Conservation (phyloP, 2,329 filamentous ascomycete genomes). For the Rhinocladiella similis region DNA sequence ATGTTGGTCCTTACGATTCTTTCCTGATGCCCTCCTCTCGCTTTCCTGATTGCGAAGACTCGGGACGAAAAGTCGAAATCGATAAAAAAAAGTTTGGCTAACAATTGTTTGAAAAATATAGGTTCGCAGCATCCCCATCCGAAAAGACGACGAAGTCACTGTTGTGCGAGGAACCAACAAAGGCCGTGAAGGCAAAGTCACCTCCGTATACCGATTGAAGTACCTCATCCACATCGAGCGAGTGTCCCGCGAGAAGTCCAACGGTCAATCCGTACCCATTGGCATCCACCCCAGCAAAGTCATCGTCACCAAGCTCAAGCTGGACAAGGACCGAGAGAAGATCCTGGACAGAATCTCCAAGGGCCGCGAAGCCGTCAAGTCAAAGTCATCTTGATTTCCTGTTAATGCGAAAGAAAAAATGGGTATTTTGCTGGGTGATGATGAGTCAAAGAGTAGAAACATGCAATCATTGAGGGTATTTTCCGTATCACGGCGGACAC, state of each 20-base stretch:
- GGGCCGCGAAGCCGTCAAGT: constrained; percentile 45
- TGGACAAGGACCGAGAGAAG: constrained; percentile 59
- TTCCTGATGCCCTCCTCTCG: neutral
- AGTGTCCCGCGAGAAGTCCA: constrained; percentile 94
- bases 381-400: constrained; percentile 11
- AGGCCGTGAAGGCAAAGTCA: constrained; percentile 98
- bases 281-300: constrained; percentile 96
- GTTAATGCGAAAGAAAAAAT: neutral
- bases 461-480: constrained; percentile 5
- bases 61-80: neutral
- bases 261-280: constrained; percentile 92
- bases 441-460: constrained; percentile 6
- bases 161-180: constrained; percentile 94
- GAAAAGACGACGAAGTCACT: constrained; percentile 94
- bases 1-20: constrained; percentile 54
- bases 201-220: constrained; percentile 96
- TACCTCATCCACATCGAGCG: constrained; percentile 97
- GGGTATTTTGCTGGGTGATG: neutral
- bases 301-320: constrained; percentile 97
- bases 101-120: constrained; percentile 38
- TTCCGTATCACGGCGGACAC: too few relatives aligned
- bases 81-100: neutral
- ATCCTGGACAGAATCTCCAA: constrained; percentile 49
- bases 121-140: constrained; percentile 94
- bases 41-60: neutral